Evolutionary conservation across 768 basidiomycete species (phyloP), one percentile per base, ranked within the genome.

Genomic region (Termitomyces sp.): DNA sequence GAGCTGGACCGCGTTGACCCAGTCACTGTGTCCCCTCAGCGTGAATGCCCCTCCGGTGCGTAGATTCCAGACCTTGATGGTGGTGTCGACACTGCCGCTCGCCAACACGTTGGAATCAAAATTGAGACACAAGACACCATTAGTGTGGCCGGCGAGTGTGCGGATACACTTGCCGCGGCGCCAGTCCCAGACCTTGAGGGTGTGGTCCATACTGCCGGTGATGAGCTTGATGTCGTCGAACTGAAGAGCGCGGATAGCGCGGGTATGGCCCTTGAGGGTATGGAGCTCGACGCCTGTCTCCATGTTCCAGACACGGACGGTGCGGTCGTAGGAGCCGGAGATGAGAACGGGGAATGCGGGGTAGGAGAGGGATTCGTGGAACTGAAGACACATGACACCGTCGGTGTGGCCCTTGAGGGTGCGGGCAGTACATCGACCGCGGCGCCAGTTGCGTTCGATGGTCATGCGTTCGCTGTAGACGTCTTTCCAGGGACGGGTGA

Each of bases 381-480:
- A 96, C 70, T 99, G 97, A 4, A 99, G 83, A 72, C 96, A 98
- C 91, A 98, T 96, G 68, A 99, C 86, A 63, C 95, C 93, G 68
- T 98, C 93, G 7, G 92, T 89, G 75, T 99, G 97, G 6, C 97
- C 97, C 67, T 90, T 88, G 59, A 98, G 80, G 0, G 88, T 92
- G 51, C 89, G 89, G 42, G 90, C 89, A 5, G 83, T 88, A 74
- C 88, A 96, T 37, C 93, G 86, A 10, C 96, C 96, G 49, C 93
- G 88, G 20, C 96, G 86, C 97, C 97, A 99, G 73, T 99, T 99
- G 52, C 95, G 86, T 75, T 98, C 97, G 48, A 99, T 86, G 20
- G 89, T 87, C 73, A 98, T 86, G n/a, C 97, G 89, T 72, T 99
- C 97, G 70, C 91, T 93, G 74, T 98, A 99, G 20, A 99, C 96